These are phyloP conservation scores for Trebouxiophyceae sp. DNA, from an alignment of 163 green algal genomes.

Conservation along the genomic window DNA sequence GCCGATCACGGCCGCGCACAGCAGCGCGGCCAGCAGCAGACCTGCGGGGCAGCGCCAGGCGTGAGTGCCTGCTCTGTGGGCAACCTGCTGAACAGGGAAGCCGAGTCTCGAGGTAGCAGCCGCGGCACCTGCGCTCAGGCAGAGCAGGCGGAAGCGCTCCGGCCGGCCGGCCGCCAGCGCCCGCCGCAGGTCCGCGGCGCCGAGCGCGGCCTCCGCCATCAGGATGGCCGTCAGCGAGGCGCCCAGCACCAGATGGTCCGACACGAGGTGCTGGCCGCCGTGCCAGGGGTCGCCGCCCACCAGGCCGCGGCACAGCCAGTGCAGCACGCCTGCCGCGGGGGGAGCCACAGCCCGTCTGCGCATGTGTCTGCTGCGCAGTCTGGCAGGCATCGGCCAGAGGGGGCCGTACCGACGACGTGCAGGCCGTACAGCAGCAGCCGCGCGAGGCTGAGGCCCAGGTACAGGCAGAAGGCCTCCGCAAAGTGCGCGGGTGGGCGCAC, in stretches of 20 bases:
- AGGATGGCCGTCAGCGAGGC: slow-evolving; percentile 16
- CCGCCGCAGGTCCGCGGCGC: background rate
- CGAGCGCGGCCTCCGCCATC: slow-evolving; percentile 8
- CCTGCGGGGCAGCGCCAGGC: background rate
- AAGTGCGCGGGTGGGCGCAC: no score
- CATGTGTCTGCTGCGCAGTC: no score
- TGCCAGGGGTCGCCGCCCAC: background rate
- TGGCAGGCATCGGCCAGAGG: no score
- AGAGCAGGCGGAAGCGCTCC: background rate
- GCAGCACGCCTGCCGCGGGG: background rate
- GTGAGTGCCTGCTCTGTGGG: background rate
- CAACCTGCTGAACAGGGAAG: background rate
- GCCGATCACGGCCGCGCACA: slow-evolving; percentile 1
- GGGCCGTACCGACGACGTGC: no score
- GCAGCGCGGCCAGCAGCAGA: background rate
- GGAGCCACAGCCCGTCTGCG: background rate
- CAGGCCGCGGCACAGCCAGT: background rate
- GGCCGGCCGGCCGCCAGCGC: background rate
- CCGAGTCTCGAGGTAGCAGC: background rate
- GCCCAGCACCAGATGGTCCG: slow-evolving; percentile 23
- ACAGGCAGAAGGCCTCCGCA: background rate
- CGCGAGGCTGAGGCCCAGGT: background rate
- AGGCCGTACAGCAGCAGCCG: no score
- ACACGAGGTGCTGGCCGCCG: slow-evolving; percentile 15
- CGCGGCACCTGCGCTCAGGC: background rate